Percentiles rank a stretch among this genome's conserved stretches.
These are phyloP conservation scores for Trebouxia sp. DNA, from an alignment of 139 green algal species.

Conservation along the genomic window DNA sequence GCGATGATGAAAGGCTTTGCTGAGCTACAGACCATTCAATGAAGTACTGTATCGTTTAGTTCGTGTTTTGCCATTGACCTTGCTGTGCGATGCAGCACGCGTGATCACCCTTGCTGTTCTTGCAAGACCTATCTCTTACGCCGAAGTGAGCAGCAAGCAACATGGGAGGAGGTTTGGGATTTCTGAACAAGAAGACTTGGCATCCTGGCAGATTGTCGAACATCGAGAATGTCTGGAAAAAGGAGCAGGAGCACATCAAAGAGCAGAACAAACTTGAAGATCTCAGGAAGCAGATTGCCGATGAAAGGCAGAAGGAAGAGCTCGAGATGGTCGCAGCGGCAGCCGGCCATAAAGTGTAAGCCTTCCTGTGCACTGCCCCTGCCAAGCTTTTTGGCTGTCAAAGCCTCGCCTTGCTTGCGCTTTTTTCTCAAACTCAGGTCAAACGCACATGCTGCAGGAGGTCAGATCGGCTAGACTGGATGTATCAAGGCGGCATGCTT, in stretches of 20 bases:
- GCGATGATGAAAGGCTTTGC: no score
- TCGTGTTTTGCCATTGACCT: no score
- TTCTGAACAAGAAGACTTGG: slow-evolving; percentile 96
- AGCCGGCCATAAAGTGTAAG: slow-evolving; percentile 64
- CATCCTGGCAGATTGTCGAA: slow-evolving; percentile 76
- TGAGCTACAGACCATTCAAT: no score
- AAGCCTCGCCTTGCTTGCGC: background rate
- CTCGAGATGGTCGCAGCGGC: slow-evolving; percentile 65
- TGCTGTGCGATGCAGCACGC: no score
- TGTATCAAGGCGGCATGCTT: slow-evolving; percentile 87
- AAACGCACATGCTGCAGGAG: slow-evolving; percentile 85
- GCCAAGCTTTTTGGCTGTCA: background rate
- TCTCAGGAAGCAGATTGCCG: slow-evolving; percentile 81
- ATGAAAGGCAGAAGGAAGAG: slow-evolving; percentile 83
- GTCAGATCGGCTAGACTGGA: slow-evolving; percentile 90
- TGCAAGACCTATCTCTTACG: no score
- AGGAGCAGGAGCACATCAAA: slow-evolving; percentile 75
- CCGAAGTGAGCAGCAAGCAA: no score
- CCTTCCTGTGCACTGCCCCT: background rate
- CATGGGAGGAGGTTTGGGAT: slow-evolving; percentile 55
- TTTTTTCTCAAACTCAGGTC: slow-evolving; percentile 55
- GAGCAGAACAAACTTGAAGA: slow-evolving; percentile 87
- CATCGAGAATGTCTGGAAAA: slow-evolving; percentile 91
- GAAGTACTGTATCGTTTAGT: no score
- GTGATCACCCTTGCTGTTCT: no score